phyloP scores from a whole-genome alignment of 2,329 filamentous ascomycete species.

The Cercospora sesami region DNA sequence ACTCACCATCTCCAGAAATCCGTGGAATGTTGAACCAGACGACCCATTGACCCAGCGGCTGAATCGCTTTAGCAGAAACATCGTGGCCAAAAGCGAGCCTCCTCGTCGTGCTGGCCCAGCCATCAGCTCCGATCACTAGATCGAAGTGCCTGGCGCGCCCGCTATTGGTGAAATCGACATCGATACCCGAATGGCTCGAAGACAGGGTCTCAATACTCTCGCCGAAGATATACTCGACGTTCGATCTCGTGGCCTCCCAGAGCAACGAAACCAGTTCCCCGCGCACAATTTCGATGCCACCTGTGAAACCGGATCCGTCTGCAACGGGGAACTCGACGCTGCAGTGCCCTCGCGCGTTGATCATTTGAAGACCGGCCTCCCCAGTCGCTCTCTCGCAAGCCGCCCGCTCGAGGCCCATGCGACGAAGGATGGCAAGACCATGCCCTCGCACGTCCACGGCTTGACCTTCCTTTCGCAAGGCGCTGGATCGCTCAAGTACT shows the following conservation, averaged over 20 bases:
- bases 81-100: slow-evolving; percentile 28
- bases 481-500: slow-evolving; percentile 37
- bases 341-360: slow-evolving; percentile 25
- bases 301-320: slow-evolving; percentile 40
- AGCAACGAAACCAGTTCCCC: slow-evolving; percentile 53
- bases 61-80: slow-evolving; percentile 19
- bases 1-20: slow-evolving; percentile 28
- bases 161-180: slow-evolving; percentile 17
- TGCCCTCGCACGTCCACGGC: slow-evolving; percentile 36
- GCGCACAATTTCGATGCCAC: slow-evolving; percentile 57
- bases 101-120: slow-evolving; percentile 32
- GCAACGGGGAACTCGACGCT: slow-evolving; percentile 33
- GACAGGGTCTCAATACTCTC: slow-evolving; percentile 23
- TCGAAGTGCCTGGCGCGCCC: slow-evolving; percentile 25
- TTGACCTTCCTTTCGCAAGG: slow-evolving; percentile 28
- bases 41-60: slow-evolving; percentile 29
- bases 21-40: slow-evolving; percentile 34
- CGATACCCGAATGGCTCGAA: slow-evolving; percentile 13
- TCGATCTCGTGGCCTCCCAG: slow-evolving; percentile 34
- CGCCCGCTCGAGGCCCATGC: slow-evolving; percentile 33
- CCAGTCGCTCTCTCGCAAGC: slow-evolving; percentile 23
- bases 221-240: slow-evolving; percentile 30
- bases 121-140: slow-evolving; percentile 36
- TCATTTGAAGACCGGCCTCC: slow-evolving; percentile 33
- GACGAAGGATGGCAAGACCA: slow-evolving; percentile 29